Conservation (phyloP, 306 rosid genomes). For the Cicer yamashitae region DNA sequence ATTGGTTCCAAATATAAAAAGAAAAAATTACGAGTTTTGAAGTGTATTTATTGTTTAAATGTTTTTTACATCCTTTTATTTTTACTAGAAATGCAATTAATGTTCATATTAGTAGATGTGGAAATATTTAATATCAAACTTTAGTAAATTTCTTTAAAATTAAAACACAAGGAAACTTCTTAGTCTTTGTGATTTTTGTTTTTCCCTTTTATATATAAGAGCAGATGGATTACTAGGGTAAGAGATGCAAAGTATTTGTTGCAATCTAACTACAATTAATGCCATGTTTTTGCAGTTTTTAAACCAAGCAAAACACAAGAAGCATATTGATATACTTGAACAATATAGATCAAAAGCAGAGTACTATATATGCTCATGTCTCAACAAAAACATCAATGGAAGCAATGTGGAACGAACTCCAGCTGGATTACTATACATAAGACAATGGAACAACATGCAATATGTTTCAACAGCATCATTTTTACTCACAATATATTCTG, state of each 20-base stretch:
- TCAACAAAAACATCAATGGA: conserved; percentile 75
- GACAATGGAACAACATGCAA: conserved; percentile 99
- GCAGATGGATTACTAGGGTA: background rate
- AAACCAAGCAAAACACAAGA: conserved; percentile 61
- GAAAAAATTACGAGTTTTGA: too few species aligned
- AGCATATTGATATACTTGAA: conserved; percentile 56
- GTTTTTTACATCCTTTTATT: too few species aligned
- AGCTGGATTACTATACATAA: conserved; percentile 70
- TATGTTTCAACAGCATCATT: conserved; percentile 90
- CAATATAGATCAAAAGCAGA: conserved; percentile 83
- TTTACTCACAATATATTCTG: conserved; percentile 75
- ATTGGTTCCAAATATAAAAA: too few species aligned
- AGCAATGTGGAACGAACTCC: conserved; percentile 77
- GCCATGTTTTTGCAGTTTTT: conserved; percentile 57
- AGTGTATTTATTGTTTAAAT: too few species aligned
- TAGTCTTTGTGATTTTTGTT: too few species aligned
- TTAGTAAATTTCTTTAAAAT: too few species aligned
- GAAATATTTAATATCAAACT: too few species aligned
- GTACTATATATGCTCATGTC: conserved; percentile 80
- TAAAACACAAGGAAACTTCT: too few species aligned
- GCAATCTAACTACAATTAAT: conserved; percentile 4
- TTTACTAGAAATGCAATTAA: too few species aligned
- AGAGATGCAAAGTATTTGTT: background rate
- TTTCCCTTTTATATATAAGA: too few species aligned
- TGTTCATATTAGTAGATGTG: too few species aligned